Evolutionary conservation across 75 land plant species (phyloP), one percentile per base, ranked within the genome.

Genomic region (Selaginella moellendorffii): DNA sequence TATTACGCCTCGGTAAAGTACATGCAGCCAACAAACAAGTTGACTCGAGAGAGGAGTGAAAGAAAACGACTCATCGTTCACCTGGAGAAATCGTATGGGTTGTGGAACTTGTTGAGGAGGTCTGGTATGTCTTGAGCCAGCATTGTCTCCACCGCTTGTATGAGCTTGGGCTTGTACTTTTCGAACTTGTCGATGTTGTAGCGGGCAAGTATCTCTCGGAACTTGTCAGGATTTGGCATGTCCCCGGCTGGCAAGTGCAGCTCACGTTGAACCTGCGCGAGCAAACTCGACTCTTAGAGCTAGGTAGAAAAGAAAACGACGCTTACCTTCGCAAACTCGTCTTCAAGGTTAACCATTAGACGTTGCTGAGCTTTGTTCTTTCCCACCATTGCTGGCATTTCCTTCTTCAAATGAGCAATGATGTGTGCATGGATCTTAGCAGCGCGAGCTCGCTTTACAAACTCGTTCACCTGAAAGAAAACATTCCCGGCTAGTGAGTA

Each of bases 371-470:
- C 46, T 14, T 36, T 36, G 46, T 36, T 36, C 14, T 36, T 36
- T 36, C 46, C 46, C 46, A 36, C 46, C 46, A 36, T 36, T 36
- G 95, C 72, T 54, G 97, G 97, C 97, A 92, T 92, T 65, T 92
- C 95, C 65, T 92, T 36, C 46, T 36, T 36, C 46, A 36, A 14
- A 36, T 36, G 46, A 5, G 46, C 5, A 14, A 36, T 36, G 46
- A 36, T 36, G 46, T 36, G 46, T 36, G 46, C 46, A 36, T 36
- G 46, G 46, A 36, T 36, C 14, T 36, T 36, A 14, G 46, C 46
- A 5, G 46, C 46, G 5, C 46, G 46, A 36, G 46, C 46, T 36
- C 46, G 46, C 14, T 36, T 36, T 14, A 36, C 46, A 36, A 36
- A 36, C 46, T 36, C 46, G 14, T 36, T 36, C 46, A 36, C 46